Percentiles rank a stretch among this genome's conserved stretches.
Conservation (phyloP, 1,284 basidiomycete species). For the Ustilago cynodontis region DNA sequence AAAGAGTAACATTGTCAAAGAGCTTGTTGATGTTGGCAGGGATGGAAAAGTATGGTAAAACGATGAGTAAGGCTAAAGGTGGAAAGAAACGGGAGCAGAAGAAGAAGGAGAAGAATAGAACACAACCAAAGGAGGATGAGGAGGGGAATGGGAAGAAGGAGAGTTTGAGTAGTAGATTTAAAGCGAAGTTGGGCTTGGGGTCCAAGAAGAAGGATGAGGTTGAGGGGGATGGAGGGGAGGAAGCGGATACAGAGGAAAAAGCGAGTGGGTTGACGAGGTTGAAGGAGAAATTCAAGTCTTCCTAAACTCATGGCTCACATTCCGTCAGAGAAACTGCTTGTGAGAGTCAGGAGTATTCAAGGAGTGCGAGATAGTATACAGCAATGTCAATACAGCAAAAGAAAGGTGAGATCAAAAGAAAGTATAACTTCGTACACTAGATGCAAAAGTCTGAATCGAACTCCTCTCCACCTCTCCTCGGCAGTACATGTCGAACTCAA, state of each 20-base stretch:
- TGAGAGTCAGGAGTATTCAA: background rate
- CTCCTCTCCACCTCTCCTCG: background rate
- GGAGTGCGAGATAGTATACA: constrained; percentile 12
- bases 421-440: constrained; percentile 22
- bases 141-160: constrained; percentile 9
- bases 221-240: constrained; percentile 8
- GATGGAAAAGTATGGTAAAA: constrained; percentile 60
- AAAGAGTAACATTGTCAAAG: constrained; percentile 55
- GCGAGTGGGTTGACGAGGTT: constrained; percentile 19
- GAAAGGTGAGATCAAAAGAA: constrained; percentile 15
- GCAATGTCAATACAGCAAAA: background rate
- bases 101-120: constrained; percentile 12
- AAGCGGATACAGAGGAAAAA: constrained; percentile 27
- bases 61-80: constrained; percentile 51
- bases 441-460: constrained; percentile 18
- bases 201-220: background rate
- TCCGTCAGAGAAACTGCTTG: background rate
- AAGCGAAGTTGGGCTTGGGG: background rate
- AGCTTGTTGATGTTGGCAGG: constrained; percentile 52
- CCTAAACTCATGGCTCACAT: background rate
- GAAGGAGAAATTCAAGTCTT: constrained; percentile 31
- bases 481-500: constrained; percentile 14
- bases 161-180: background rate
- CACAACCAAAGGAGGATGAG: constrained; percentile 22
- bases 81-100: constrained; percentile 25